Evolutionary conservation across 805 yeast species (phyloP).

Genomic region (Phaffomyces thermotolerans): DNA sequence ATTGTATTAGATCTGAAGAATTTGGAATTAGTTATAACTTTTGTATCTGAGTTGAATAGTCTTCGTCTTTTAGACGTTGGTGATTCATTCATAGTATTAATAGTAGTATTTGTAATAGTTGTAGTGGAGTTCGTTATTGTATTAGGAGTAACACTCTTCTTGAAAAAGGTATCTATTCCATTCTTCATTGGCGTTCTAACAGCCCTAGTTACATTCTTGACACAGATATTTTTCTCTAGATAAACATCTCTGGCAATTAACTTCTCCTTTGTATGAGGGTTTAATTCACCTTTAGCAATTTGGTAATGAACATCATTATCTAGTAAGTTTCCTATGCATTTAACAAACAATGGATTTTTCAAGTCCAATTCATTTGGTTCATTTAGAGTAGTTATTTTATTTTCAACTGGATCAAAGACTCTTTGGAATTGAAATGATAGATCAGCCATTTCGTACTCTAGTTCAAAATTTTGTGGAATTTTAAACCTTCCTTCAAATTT

Average conservation of each 20-base stretch:
- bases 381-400: conserved; percentile 49
- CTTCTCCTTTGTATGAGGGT: conserved; percentile 41
- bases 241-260: conserved; percentile 16
- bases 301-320: conserved; percentile 41
- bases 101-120: too few species aligned
- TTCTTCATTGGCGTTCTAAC: background rate
- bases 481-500: conserved; percentile 50
- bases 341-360: conserved; percentile 22
- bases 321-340: conserved; percentile 32
- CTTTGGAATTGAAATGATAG: conserved; percentile 80
- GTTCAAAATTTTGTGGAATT: conserved; percentile 50
- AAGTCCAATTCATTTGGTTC: conserved; percentile 38
- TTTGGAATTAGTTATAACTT: conserved; percentile 10
- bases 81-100: conserved; percentile 4
- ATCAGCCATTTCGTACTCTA: conserved; percentile 59
- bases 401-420: conserved; percentile 62
- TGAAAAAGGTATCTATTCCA: too few species aligned
- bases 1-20: conserved; percentile 11
- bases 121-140: background rate
- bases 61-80: conserved; percentile 19
- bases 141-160: background rate
- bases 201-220: background rate
- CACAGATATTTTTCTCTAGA: background rate
- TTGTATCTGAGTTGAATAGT: conserved; percentile 9
- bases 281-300: conserved; percentile 58